Evolutionary conservation across 2,329 filamentous ascomycete genomes (phyloP).

Genomic region (Aspergillus luchuensis): DNA sequence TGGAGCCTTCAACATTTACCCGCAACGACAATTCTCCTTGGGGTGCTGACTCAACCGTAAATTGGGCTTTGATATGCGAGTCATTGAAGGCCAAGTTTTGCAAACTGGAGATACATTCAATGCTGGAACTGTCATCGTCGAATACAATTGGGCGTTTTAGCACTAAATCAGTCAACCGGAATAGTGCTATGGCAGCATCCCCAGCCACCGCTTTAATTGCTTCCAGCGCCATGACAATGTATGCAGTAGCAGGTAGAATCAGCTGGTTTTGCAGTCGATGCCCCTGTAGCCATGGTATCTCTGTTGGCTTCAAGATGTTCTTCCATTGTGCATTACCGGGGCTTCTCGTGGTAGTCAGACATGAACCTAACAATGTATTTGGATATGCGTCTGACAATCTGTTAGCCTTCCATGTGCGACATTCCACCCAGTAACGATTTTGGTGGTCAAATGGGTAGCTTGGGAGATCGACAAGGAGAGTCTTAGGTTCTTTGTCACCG

Average conservation of each 20-base stretch:
- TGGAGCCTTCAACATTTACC: not conserved
- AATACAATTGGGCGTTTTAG: slow-evolving; percentile 31
- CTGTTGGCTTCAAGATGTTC: slow-evolving; percentile 32
- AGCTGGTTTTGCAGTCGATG: slow-evolving; percentile 37
- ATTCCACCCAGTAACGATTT: not conserved
- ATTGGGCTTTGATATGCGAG: not conserved
- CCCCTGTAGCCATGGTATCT: slow-evolving; percentile 38
- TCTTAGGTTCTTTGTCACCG: not conserved
- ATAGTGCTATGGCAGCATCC: slow-evolving; percentile 6
- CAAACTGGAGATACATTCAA: slow-evolving; percentile 26
- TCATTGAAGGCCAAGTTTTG: not conserved
- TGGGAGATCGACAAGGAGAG: not conserved
- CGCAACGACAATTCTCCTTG: slow-evolving; percentile 9
- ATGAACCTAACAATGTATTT: not conserved
- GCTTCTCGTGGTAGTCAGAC: not conserved
- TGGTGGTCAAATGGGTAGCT: slow-evolving; percentile 1
- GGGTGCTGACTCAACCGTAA: not conserved
- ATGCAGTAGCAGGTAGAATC: slow-evolving; percentile 35
- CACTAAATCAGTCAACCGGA: slow-evolving; percentile 25
- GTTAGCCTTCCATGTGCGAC: not conserved
- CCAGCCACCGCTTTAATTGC: slow-evolving; percentile 14
- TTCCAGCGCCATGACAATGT: slow-evolving; percentile 32
- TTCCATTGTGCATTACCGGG: slow-evolving; percentile 20
- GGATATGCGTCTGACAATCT: not conserved
- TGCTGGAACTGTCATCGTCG: slow-evolving; percentile 22